phyloP scores from a whole-genome alignment of 1,284 basidiomycete species.

The Boletellus dicymbophilus region DNA sequence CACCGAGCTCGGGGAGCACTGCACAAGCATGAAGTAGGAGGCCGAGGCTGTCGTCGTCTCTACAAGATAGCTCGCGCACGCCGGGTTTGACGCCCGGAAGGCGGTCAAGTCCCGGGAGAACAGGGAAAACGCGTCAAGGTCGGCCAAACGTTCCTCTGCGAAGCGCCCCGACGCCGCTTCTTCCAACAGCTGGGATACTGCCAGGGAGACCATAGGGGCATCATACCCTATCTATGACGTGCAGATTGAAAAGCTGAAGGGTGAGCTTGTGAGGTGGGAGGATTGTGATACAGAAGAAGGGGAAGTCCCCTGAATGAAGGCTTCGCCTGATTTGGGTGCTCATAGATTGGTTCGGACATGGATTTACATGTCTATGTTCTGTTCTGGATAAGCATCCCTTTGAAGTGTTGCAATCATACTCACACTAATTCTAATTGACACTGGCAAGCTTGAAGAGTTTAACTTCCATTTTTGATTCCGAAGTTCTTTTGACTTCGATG shows the following conservation, averaged over 20 bases:
- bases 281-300: conserved; percentile 27
- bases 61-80: conserved; percentile 81
- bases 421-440: too few relatives aligned
- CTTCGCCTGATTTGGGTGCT: conserved; percentile 11
- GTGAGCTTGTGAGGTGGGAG: conserved; percentile 59
- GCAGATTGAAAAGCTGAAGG: conserved; percentile 47
- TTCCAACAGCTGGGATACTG: conserved; percentile 14
- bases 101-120: conserved; percentile 77
- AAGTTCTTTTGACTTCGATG: too few relatives aligned
- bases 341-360: conserved; percentile 1
- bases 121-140: conserved; percentile 34
- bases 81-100: conserved; percentile 80
- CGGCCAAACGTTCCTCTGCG: conserved; percentile 42
- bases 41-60: conserved; percentile 91
- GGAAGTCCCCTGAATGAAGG: conserved; percentile 15
- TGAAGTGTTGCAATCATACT: too few relatives aligned
- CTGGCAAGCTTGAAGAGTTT: too few relatives aligned
- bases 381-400: background rate
- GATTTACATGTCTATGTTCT: background rate
- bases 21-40: conserved; percentile 77
- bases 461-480: too few relatives aligned
- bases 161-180: background rate
- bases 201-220: conserved; percentile 36
- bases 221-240: conserved; percentile 57
- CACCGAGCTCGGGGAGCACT: conserved; percentile 66